Evolutionary conservation across 176 grass and related monocot genomes (phyloP), one percentile per base, ranked within the genome.

Genomic region (Pharus latifolius): DNA sequence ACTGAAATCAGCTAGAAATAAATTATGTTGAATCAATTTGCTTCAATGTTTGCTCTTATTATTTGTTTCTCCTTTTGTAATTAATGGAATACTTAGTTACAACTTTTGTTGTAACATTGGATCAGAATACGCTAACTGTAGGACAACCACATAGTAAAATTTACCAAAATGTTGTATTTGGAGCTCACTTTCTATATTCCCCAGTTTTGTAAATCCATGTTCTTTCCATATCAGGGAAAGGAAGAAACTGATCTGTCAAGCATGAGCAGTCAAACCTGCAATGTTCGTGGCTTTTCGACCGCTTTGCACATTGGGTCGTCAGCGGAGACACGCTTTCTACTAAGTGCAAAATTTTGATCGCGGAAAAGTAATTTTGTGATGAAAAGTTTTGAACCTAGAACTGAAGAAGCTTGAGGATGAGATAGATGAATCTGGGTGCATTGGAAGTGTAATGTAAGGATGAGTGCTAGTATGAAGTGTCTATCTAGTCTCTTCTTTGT

Each of bases 251-350:
- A 17, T 13, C 17, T 25, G 15, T 26, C 48, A n/a, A 15, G 14
- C n/a, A 41, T 18, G 25, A 34, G 19, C 19, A 11, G 11, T 48
- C 14, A 42, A 62, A 51, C 56, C 24, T 2, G 1, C 31, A 30
- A n/a, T 28, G 7, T 50, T 31, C 20, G 6, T n/a, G 65, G 81
- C 42, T 81, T 82, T 51, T 57, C 53, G 85, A 88, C 27, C 81
- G 63, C 22, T 99, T 99, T 77, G 81, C 80, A 29, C 38, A 86
- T 3, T 99, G 96, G 96, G 76, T 99, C 32, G 79, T 68, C 26
- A 63, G 71, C 62, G 90, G 87, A 51, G 85, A 84, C 67, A 82
- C 82, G 65, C 43, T 99, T 49, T 95, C 81, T 91, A 91, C 75
- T 93, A 86, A 74, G n/a, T 52, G 32, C 45, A 37, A 49, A 60